Evolutionary conservation across 225 moss, liverwort and hornwort genomes (phyloP).

Genomic region (Climacium dendroides): DNA sequence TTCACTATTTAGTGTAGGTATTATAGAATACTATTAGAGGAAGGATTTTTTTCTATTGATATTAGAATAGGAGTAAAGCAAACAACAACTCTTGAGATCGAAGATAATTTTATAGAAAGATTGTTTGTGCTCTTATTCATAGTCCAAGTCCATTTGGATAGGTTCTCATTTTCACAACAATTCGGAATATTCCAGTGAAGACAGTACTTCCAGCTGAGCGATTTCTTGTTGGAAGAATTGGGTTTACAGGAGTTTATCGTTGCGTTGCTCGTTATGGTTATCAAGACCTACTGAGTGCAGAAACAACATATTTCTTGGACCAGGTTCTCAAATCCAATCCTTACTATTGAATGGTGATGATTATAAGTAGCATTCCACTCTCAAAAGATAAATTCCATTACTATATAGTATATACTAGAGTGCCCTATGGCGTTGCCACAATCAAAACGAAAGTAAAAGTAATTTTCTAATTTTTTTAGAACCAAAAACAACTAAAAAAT

Average conservation of each 20-base stretch:
- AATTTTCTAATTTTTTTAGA: too few relatives aligned
- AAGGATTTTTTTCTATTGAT: too few relatives aligned
- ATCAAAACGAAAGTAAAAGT: too few relatives aligned
- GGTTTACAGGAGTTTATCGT: slow-evolving; percentile 63
- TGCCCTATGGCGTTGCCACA: too few relatives aligned
- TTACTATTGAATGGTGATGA: neutral
- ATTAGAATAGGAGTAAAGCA: neutral
- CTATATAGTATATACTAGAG: too few relatives aligned
- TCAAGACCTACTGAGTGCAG: slow-evolving; percentile 43
- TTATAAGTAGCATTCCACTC: neutral
- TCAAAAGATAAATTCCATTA: neutral
- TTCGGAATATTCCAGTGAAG: slow-evolving; percentile 64
- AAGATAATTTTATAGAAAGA: neutral
- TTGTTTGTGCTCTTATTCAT: neutral
- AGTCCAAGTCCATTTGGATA: neutral
- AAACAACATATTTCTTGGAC: slow-evolving; percentile 50
- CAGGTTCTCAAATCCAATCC: slow-evolving; percentile 14
- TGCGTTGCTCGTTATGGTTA: slow-evolving; percentile 81
- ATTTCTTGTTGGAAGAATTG: slow-evolving; percentile 71
- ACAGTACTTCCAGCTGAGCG: slow-evolving; percentile 54
- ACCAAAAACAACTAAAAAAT: too few relatives aligned
- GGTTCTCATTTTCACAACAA: slow-evolving; percentile 72
- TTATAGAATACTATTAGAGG: neutral
- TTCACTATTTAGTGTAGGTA: too few relatives aligned
- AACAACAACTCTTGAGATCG: neutral